phyloP scores from a whole-genome alignment of 176 grass and related monocot genomes.

The Themeda triandra region DNA sequence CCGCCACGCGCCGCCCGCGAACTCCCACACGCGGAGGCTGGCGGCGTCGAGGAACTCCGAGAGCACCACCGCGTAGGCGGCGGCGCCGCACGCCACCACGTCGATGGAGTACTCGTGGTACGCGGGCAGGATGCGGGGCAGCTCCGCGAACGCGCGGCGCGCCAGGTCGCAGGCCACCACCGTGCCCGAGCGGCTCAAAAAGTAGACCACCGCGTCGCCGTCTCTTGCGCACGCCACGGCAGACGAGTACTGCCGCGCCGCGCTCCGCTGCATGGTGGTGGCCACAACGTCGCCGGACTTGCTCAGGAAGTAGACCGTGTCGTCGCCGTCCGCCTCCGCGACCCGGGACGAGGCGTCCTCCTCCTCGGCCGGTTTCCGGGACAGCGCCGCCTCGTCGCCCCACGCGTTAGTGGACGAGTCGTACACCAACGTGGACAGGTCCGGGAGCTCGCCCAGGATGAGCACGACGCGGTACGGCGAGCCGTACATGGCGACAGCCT shows the following conservation, averaged over 20 bases:
- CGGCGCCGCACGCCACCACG: conserved; percentile 54
- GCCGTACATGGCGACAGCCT: conserved; percentile 64
- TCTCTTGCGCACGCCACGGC: conserved; percentile 34
- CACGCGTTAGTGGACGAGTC: conserved; percentile 52
- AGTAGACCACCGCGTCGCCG: conserved; percentile 58
- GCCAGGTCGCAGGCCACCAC: conserved; percentile 63
- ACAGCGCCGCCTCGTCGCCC: conserved; percentile 38
- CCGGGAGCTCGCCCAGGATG: conserved; percentile 51
- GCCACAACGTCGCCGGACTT: conserved; percentile 81
- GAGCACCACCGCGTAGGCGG: conserved; percentile 60
- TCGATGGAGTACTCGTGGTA: conserved; percentile 87
- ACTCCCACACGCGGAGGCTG: conserved; percentile 76
- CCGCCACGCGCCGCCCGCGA: conserved; percentile 41
- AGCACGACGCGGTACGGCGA: conserved; percentile 55
- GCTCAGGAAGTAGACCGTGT: conserved; percentile 70
- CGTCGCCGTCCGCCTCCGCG: background rate
- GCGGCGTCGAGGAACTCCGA: conserved; percentile 77
- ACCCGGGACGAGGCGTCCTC: conserved; percentile 9
- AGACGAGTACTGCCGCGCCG: conserved; percentile 62
- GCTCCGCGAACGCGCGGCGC: conserved; percentile 45
- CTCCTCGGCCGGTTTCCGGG: conserved; percentile 17
- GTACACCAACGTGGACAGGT: conserved; percentile 51
- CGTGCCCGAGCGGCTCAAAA: conserved; percentile 63
- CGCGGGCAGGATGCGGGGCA: conserved; percentile 59
- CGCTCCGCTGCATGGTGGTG: conserved; percentile 64